Base-by-base conservation (phyloP, 257 asterid genomes). In the Euphrasia confusa region DNA sequence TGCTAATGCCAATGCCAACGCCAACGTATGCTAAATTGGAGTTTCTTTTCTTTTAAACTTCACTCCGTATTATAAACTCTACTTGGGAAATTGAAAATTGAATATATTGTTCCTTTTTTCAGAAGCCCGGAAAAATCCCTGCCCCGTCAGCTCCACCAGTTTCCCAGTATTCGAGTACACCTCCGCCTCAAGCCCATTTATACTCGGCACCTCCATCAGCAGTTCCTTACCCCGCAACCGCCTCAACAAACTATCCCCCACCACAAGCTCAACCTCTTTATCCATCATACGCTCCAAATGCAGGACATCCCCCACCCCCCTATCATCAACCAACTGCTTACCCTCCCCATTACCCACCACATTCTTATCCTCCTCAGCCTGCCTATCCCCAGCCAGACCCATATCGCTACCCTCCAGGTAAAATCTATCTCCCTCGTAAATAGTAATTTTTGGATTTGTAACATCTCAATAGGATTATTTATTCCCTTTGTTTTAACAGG, bases 231-330 rank as follows among this genome's bases (percentile, higher is more conserved):
- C 79, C 73, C 11, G 70, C 74, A 44, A 35, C 32, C 66, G 77
- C 73, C 11, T 70, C 74, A 44, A 35, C 32, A 10, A 24, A 15
- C 69, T 60, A 64, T n/a, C 57, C 81, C 39, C 64, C 76, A 42
- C 64, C 81, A 18, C 35, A 10, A 45, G 18, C 50, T 12, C 47
- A 40, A 40, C 17, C 56, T 37, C 60, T 37, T 1, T 71, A 72
- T 69, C 78, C 77, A 49, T 58, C 86, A 2, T 75, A 73, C 55
- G 69, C 79, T 48, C 79, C 80, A 4, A 70, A 49, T 40, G 52
- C 80, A 2, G 80, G 68, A 37, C 72, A 83, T 54, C 83, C 84
- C n/a, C 84, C 86, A 54, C 28, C 69, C 1, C 80, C 77, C 12
- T 78, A 78, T 55, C 72, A 75, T 44, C 84, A 64, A 60, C 82